phyloP scores from a whole-genome alignment of 2,329 filamentous ascomycete genomes.

The Trichoderma afroharzianum region DNA sequence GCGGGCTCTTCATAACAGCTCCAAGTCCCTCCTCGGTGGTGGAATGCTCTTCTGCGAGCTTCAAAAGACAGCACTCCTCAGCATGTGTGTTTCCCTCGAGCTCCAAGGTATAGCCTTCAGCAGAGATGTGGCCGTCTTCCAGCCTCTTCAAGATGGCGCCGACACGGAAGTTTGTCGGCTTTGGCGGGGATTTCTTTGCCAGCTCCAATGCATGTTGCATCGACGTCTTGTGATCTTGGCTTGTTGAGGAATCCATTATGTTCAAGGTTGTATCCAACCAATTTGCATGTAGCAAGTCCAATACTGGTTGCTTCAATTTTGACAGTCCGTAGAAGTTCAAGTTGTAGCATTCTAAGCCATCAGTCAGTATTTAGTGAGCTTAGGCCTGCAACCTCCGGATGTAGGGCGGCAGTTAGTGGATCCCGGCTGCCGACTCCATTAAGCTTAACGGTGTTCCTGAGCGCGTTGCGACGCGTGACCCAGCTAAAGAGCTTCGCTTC shows the following conservation, averaged over 20 bases:
- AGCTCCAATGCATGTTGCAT: constrained; percentile 73
- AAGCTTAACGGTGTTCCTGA: constrained; percentile 13
- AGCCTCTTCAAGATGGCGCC: constrained; percentile 78
- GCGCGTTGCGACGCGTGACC: constrained; percentile 22
- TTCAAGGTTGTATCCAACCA: not conserved
- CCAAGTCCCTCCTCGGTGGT: constrained; percentile 55
- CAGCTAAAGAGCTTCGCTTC: not conserved
- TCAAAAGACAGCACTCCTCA: constrained; percentile 86
- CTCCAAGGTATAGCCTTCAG: constrained; percentile 88
- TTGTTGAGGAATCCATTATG: constrained; percentile 25
- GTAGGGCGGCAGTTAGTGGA: constrained; percentile 10
- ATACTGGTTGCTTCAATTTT: not conserved
- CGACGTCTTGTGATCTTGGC: constrained; percentile 44
- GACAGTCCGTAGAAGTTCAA: not conserved
- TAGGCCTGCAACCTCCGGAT: not conserved
- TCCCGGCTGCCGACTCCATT: constrained; percentile 10
- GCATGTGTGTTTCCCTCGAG: constrained; percentile 91
- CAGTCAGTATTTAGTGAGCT: not conserved
- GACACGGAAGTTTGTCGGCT: constrained; percentile 88
- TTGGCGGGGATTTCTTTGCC: constrained; percentile 75
- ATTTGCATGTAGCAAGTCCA: too few relatives aligned
- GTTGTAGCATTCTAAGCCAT: not conserved
- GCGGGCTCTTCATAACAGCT: constrained; percentile 29
- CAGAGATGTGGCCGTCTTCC: constrained; percentile 57
- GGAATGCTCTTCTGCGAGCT: constrained; percentile 53